Base-by-base conservation (phyloP, 495 filamentous ascomycete species). In the Chaetomidium leptoderma region DNA sequence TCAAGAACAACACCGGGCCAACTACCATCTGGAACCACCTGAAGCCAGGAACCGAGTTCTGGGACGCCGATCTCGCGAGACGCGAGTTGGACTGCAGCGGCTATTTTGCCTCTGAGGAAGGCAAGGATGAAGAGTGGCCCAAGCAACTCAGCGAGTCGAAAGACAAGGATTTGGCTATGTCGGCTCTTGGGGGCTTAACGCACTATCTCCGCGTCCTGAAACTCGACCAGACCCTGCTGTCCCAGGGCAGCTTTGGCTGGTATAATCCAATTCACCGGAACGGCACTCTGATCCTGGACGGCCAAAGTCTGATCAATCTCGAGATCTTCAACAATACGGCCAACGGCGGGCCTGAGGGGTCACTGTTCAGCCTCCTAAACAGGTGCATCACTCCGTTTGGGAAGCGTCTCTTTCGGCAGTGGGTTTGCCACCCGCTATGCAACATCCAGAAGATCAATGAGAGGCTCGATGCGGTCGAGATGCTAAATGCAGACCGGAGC, bases 381-480 rank as follows among this genome's bases (percentile, higher is more conserved):
- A 83, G 90, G 24, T 99, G 95, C 69, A 86, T 96, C 55, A 97
- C 95, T 1, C 92, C 95, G 0, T 99, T 97, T 64, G 95, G 92
- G 51, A 99, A 99, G 76, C 86, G 95, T 5, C 88, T 93, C 73
- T 92, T 97, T 72, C 86, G 91, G 37, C 92, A 96, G 70, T 99
- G 95, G 95, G 88, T 97, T 3, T 97, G 93, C 73, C 95, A 97
- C 64, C 95, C 95, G 0, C 78, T 99, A 30, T 87, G 90, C 58
- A 88, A 97, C 73, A 81, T 88, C 19, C 72, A 79, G 21, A 89
- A 85, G 72, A 96, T 97, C 76, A 95, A 97, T 67, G 89, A 93
- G 49, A 79, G 95, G n/a, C 74, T 99, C 7, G 95, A 99, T 72
- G 93, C 95, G 6, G 92, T 99, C 13, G 95, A 97, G 59, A 84